Evolutionary conservation across 169 alveolate genomes (phyloP), one percentile per base, ranked within the genome.

Genomic region (Cryptosporidium sp.): DNA sequence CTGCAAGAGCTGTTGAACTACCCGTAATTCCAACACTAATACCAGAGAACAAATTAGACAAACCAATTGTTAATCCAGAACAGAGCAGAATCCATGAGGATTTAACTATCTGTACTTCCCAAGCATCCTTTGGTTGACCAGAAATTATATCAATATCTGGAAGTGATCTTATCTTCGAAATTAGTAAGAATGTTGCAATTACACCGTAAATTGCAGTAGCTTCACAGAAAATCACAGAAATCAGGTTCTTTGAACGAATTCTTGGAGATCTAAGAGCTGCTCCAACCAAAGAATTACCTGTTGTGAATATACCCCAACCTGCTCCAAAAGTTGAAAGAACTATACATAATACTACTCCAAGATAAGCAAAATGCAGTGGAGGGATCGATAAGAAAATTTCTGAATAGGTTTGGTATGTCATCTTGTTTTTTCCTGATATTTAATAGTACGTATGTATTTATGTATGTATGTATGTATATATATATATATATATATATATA

Each of bases 21-120:
- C 99, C 99, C 43, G 99, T 97, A 69, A 98, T 98, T 16, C 99
- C 99, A 68, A 99, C 99, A 73, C 99, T 95, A 84, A 98, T 93
- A 14, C 99, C 99, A 93, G 99, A 99, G 91, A 96, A 96, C 51
- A 99, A 96, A 92, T 99, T 99, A 18, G 99, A 98, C 51, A 98
- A 87, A 71, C 99, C 99, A n/a, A 98, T 99, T 12, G 99, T 96
- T 59, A 99, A 91, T 29, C 99, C 99, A 43, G 98, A 96, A 62
- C 99, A 97, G 91, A 99, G 97, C 85, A 98, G 93, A 55, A 98
- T 97, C 96, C 97, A 99, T 4, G 99, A 99, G 23, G 96, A 62
- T 86, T 92, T 93, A 33, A 95, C 94, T n/a, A 96, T 93, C 69
- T 61, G 74, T 84, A 71, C 94, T 43, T 84, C 96, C 95, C 73